Evolutionary conservation across 352 stramenopile genomes (phyloP), one percentile per base, ranked within the genome.

Genomic region (Phytophthora pistaciae): DNA sequence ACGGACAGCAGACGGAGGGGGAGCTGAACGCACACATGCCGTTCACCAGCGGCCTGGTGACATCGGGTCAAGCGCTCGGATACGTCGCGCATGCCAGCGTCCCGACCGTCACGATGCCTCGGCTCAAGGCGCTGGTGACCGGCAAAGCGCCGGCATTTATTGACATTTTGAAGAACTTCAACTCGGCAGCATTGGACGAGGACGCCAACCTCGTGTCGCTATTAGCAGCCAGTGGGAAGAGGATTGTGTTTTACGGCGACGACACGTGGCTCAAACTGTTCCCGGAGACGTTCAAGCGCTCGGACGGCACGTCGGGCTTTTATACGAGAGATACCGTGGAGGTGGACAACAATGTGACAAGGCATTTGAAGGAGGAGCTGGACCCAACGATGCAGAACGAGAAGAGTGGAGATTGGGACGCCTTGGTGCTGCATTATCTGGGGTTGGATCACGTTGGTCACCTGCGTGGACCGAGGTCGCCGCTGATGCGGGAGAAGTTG

Each of bases 251-350:
- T 65, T 97, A 97, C 66, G 91, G 91, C 13, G 91, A 97, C 69
- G 91, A 97, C 67, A 97, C 91, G 69, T 97, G 91, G 91, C 87
- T 97, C 27, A 92, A 93, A 68, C 70, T 97, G 11, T 97, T 97
- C 44, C 91, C 91, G 3, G 46, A 80, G 18, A 64, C 76, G 3
- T 97, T 97, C 55, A 66, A 71, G 65, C 88, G 91, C 5, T 67
- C 82, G 0, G 91, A 97, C 55, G 87, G 82, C 4, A 97, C 91
- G 3, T 96, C 90, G 0, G 90, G 91, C 0, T 97, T 97, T 67
- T 97, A 94, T 81, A 95, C 91, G 18, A 82, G 84, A 60, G 91
- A 97, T 73, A 96, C 88, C 0, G 85, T 94, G 31, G 85, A 96
- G 61, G 91, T 97, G 25, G 91, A 97, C 56, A 49, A 70, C 16